These are phyloP conservation scores for Aphanomyces cochlioides DNA, from an alignment of 352 stramenopile genomes.

Conservation along the genomic window DNA sequence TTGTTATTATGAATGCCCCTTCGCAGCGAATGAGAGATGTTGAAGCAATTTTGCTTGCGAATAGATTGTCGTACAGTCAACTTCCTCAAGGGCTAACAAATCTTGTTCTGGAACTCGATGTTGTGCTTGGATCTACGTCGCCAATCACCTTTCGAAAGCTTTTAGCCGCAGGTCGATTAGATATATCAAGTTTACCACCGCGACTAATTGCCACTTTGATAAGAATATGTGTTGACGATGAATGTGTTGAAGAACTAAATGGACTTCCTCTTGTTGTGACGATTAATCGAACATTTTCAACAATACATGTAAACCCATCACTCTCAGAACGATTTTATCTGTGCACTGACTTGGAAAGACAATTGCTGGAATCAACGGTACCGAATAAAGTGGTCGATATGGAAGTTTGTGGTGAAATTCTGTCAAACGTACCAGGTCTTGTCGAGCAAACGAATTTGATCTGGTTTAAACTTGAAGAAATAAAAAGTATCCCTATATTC, in stretches of 20 bases:
- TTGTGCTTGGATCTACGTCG: slow-evolving; percentile 53
- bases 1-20: not conserved
- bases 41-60: not conserved
- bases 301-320: slow-evolving; percentile 32
- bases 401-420: slow-evolving; percentile 45
- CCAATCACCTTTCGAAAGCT: slow-evolving; percentile 53
- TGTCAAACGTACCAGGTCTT: slow-evolving; percentile 40
- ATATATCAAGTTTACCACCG: slow-evolving; percentile 39
- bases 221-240: slow-evolving; percentile 48
- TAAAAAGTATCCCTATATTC: slow-evolving; percentile 41
- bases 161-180: slow-evolving; percentile 34
- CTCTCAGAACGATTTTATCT: slow-evolving; percentile 40
- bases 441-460: slow-evolving; percentile 50
- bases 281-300: slow-evolving; percentile 44
- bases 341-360: slow-evolving; percentile 44
- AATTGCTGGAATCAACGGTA: slow-evolving; percentile 43
- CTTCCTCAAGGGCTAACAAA: slow-evolving; percentile 37
- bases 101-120: slow-evolving; percentile 48
- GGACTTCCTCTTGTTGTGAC: slow-evolving; percentile 47
- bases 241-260: slow-evolving; percentile 35
- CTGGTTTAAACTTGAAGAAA: slow-evolving; percentile 34
- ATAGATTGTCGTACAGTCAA: not conserved
- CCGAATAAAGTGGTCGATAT: slow-evolving; percentile 40
- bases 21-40: not conserved
- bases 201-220: slow-evolving; percentile 39